A percentile compares a stretch with the other conserved stretches of the same genome.
Conservation (phyloP, 202 grass and related monocot species). For the Brachypodium distachyon region DNA sequence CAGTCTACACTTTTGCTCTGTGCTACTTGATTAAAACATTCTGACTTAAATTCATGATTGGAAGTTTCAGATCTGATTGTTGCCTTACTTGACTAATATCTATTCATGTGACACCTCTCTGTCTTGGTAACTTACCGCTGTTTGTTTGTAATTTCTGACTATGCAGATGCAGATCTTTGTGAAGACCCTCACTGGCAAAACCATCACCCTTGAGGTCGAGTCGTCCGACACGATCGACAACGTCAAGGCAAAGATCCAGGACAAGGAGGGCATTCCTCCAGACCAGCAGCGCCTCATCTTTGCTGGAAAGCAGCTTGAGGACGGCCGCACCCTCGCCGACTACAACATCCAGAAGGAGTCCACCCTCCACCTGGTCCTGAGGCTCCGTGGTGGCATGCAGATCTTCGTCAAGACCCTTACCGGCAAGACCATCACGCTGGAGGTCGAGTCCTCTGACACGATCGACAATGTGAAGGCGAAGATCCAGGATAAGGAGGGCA, state of each 20-base stretch:
- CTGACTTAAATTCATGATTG: neutral
- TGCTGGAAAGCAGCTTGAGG: conserved; percentile 45
- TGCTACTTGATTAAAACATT: no score
- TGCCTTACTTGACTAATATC: no score
- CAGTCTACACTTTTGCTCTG: no score
- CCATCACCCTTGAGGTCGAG: conserved; percentile 50
- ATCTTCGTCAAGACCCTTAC: conserved; percentile 78
- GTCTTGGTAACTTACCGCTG: neutral
- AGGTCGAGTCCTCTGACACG: conserved; percentile 46
- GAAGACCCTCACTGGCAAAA: conserved; percentile 50
- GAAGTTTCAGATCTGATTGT: neutral
- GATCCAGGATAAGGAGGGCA: conserved; percentile 76
- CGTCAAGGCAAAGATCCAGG: conserved; percentile 58
- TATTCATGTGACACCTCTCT: neutral
- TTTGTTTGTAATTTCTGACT: neutral
- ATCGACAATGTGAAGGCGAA: conserved; percentile 64
- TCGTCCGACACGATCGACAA: conserved; percentile 42
- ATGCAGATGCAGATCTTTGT: conserved; percentile 38
- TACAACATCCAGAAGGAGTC: conserved; percentile 68
- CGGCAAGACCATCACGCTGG: conserved; percentile 50
- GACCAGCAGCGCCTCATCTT: conserved; percentile 60
- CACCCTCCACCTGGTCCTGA: conserved; percentile 39
- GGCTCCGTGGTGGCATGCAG: conserved; percentile 54
- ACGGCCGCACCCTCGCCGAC: conserved; percentile 35
- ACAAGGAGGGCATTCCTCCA: conserved; percentile 62